Conservation (phyloP, 108 stramenopile species). For the Mediolabrus comicus region DNA sequence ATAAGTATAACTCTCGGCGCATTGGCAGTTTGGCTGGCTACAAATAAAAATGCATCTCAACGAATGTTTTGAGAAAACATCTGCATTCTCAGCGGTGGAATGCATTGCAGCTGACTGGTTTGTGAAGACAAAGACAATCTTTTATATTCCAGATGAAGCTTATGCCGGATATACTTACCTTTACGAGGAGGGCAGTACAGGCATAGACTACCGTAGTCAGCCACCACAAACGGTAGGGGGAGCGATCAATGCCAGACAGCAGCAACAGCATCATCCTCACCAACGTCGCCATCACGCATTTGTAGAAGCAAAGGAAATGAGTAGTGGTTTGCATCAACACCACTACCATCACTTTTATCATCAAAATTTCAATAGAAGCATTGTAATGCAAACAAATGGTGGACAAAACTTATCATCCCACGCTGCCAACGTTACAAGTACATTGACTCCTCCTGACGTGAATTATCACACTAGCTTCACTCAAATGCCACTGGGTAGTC, state of each 20-base stretch:
- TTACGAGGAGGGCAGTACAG: background rate
- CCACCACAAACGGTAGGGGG: background rate
- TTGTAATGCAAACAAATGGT: background rate
- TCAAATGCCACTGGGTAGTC: background rate
- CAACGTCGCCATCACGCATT: slow-evolving; percentile 14
- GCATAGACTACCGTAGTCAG: background rate
- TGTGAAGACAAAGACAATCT: slow-evolving; percentile 34
- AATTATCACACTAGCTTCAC: background rate
- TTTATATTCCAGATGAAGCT: slow-evolving; percentile 41
- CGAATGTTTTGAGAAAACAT: slow-evolving; percentile 36
- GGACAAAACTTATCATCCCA: background rate
- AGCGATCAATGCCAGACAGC: background rate
- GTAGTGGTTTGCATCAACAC: slow-evolving; percentile 17
- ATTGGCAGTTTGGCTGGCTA: background rate
- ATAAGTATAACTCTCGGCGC: no score
- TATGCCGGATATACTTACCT: slow-evolving; percentile 48
- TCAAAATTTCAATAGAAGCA: background rate
- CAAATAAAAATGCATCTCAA: slow-evolving; percentile 31
- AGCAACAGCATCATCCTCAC: background rate
- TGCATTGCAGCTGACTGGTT: slow-evolving; percentile 38
- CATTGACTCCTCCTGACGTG: background rate
- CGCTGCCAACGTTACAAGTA: background rate
- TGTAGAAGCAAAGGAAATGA: slow-evolving; percentile 16
- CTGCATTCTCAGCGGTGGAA: slow-evolving; percentile 12
- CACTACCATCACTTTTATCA: slow-evolving; percentile 6